Base-by-base conservation (phyloP, 768 basidiomycete species). In the Naganishia onofrii region DNA sequence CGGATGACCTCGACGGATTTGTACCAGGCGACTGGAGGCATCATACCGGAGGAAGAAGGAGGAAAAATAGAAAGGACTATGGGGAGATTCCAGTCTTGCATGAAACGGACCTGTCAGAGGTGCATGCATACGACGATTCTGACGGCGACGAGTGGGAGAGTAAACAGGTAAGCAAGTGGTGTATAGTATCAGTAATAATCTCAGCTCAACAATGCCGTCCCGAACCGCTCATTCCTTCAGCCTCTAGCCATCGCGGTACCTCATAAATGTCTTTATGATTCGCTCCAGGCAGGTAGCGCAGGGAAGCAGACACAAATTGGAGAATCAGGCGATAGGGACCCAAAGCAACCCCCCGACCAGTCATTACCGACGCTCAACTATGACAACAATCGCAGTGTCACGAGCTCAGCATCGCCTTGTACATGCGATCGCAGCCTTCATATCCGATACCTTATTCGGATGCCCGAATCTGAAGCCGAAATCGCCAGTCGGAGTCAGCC, bases 401-500 rank as follows among this genome's bases (percentile, higher is more conserved):
- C 31, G 23, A 15, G 12, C 23, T 2, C 21, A 44, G 3, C 38
- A 29, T 3, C 23, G 4, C 38, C 5, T 28, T 29, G 7, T 17
- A 13, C 42, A n/a, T 21, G 23, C 38, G 42, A 44, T 29, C 23
- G 46, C 29, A 46, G 9, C 42, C 60, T 63, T 26, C 60, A 63
- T 15, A n/a, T 63, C 7, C 60, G 60, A 63, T 63, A 63, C 23
- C 60, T 63, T 2, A 63, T 63, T 26, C 42, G 60, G 10, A 63
- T 63, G 60, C 60, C 60, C n/a, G 60, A 63, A 46, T 63, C 60
- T 10, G 60, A 63, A 42, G 48, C 19, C 42, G 65, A 34, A 10
- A 52, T 66, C 29, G 31, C 48, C n/a, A 66, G 9, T 19, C 65
- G 53, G 29, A 66, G 29, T 66, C 48, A 66, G 31, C 65, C 65